Base-by-base conservation (phyloP, 257 asterid species). In the Lantana camara region DNA sequence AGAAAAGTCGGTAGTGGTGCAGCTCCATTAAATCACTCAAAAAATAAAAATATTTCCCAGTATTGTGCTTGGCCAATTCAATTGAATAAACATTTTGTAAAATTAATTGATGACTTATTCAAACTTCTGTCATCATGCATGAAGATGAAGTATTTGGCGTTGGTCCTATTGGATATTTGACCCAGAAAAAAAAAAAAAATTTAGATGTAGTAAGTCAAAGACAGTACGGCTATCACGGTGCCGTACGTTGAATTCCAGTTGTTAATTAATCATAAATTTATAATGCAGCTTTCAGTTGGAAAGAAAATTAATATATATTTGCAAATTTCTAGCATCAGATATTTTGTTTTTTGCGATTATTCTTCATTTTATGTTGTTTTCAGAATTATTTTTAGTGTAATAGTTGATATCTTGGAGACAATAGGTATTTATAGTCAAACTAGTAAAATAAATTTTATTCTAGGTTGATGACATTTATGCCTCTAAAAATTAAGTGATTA, bases 151-250 rank as follows among this genome's bases (percentile, higher is more conserved):
- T 48, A 1, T 1, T 48, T 7, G 9, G 1, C n/a, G n/a, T n/a
- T n/a, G n/a, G n/a, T n/a, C 5, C 6, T 37, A 37, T 37, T 48
- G 24, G 30, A 17, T 21, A 5, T 48, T 9, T 6, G 44, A 41
- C 32, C 32, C 4, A 42, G 15, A 10, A 51, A 51, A 32, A 37
- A 37, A 35, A 27, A 1, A 8, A 37, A 0, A 35, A 51, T 49
- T 50, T 13, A 53, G 6, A 24, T 51, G 9, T n/a, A 17, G 1
- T 3, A 34, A 64, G 69, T 64, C 69, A 64, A 50, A 1, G 51
- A 50, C 1, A 35, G 51, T 51, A 50, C 50, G 42, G 42, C 41
- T 0, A 64, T 21, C 37, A 64, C 38, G 38, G 59, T 9, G 13
- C 69, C 69, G 69, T 50, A 50, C 61, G 27, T 20, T 51, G 9